Conservation (phyloP, 306 rosid genomes). For the Astragalus membranaceus region DNA sequence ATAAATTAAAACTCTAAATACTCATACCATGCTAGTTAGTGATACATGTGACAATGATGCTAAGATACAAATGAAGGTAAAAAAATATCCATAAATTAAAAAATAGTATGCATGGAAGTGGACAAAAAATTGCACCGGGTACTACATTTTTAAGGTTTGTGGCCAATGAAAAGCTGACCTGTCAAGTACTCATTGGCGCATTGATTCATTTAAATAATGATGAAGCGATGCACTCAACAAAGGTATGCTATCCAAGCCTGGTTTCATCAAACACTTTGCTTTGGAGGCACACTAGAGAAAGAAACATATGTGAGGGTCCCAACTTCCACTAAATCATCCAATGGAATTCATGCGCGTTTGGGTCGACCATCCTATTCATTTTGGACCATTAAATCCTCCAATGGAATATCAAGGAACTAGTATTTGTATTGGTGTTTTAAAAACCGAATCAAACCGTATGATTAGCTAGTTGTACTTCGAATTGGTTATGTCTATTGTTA, state of each 20-base stretch:
- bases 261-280: conserved; percentile 11
- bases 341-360: conserved; percentile 33
- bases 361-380: conserved; percentile 24
- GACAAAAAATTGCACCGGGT: too few relatives aligned
- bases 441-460: too few relatives aligned
- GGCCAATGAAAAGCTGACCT: not conserved
- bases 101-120: too few relatives aligned
- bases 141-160: not conserved
- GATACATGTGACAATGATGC: too few relatives aligned
- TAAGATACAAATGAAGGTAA: too few relatives aligned
- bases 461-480: too few relatives aligned
- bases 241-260: not conserved
- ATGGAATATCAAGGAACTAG: too few relatives aligned
- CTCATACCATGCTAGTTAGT: too few relatives aligned
- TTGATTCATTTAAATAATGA: conserved; percentile 27
- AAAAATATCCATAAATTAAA: too few relatives aligned
- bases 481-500: too few relatives aligned
- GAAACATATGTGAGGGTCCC: conserved; percentile 25
- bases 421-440: too few relatives aligned
- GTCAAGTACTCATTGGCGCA: conserved; percentile 30
- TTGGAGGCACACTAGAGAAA: conserved; percentile 1
- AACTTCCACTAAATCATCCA: conserved; percentile 37
- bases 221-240: not conserved
- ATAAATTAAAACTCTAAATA: too few relatives aligned
- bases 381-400: not conserved